Evolutionary conservation across 441 rosid species (phyloP).

Genomic region (Erodium moschatum): DNA sequence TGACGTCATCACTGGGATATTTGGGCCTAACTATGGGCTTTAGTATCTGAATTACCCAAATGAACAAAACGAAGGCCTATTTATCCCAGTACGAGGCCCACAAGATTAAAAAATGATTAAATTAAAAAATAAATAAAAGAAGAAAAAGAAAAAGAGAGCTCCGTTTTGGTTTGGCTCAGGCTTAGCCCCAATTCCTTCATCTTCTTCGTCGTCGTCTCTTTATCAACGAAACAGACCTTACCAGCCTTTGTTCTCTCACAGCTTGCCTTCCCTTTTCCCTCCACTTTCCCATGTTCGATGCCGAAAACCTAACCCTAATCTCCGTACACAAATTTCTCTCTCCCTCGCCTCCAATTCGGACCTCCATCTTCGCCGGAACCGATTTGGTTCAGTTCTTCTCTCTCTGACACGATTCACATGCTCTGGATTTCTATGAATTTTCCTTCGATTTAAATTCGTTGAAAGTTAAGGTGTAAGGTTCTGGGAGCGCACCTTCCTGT

Average conservation of each 20-base stretch:
- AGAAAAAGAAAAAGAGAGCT: too few species aligned
- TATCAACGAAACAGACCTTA: too few species aligned
- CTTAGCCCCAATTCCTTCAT: not conserved
- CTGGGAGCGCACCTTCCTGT: not conserved
- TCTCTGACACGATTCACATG: not conserved
- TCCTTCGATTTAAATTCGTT: not conserved
- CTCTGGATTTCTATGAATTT: not conserved
- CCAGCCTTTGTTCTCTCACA: too few species aligned
- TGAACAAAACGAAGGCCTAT: not conserved
- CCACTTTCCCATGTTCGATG: not conserved
- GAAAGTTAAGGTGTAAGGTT: not conserved
- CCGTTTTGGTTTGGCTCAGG: not conserved
- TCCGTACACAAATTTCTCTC: not conserved
- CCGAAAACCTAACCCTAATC: not conserved
- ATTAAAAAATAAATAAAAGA: too few species aligned
- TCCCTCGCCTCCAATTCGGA: not conserved
- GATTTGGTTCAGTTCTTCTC: not conserved
- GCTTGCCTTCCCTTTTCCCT: too few species aligned
- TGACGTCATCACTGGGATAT: not conserved
- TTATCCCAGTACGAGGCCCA: not conserved
- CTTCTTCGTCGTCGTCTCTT: not conserved
- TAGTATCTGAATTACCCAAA: too few species aligned
- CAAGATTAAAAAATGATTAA: too few species aligned
- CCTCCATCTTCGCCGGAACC: not conserved
- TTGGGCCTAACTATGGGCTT: not conserved